phyloP scores from a whole-genome alignment of 1,139 yeast species.

The Arxiozyma telluris region DNA sequence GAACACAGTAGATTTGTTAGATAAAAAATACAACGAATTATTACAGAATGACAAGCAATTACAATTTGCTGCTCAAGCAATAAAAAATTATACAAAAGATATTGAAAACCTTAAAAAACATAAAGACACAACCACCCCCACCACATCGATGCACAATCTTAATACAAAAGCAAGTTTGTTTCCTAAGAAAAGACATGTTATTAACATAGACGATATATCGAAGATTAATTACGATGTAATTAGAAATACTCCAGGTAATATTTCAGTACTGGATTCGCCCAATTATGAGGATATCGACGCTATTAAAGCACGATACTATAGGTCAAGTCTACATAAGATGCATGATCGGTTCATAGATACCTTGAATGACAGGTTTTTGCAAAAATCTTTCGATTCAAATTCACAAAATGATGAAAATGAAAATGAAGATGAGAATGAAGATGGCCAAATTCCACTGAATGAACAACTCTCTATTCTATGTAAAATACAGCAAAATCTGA shows the following conservation, averaged over 20 bases:
- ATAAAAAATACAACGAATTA: constrained; percentile 2
- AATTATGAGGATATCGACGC: constrained; percentile 19
- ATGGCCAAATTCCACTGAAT: background rate
- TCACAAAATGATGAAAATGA: background rate
- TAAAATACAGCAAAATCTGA: constrained; percentile 18
- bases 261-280: constrained; percentile 7
- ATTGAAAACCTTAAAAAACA: constrained; percentile 1
- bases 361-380: background rate
- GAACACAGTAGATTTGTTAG: background rate
- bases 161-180: background rate
- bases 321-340: constrained; percentile 20
- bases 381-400: background rate
- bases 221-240: constrained; percentile 30
- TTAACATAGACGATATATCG: constrained; percentile 27
- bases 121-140: background rate
- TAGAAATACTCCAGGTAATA: constrained; percentile 27
- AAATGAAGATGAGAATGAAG: background rate
- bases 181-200: constrained; percentile 23
- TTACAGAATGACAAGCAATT: constrained; percentile 11
- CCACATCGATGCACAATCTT: background rate
- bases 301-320: constrained; percentile 24
- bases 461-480: constrained; percentile 20
- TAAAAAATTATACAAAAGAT: constrained; percentile 4
- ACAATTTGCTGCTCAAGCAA: constrained; percentile 10
- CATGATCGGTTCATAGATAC: constrained; percentile 14